A percentile compares a stretch with the other conserved stretches of the same genome.
These are phyloP conservation scores for Aspergillus sp. DNA, from an alignment of 2,329 filamentous ascomycete species.

Conservation along the genomic window DNA sequence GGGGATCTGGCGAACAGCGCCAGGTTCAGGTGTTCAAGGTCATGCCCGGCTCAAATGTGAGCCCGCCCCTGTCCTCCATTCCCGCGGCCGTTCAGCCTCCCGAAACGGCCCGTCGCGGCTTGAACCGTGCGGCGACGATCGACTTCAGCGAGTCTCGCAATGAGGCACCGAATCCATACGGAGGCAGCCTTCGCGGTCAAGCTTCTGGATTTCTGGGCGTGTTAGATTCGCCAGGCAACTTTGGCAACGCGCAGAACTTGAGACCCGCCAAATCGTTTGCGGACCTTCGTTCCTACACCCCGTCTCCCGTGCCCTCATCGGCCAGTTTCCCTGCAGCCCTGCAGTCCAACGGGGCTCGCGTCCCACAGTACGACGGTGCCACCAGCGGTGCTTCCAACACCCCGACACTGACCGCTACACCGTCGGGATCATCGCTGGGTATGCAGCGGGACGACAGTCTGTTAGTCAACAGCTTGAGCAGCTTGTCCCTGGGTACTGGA, in stretches of 20 bases:
- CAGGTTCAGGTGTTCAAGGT: constrained; percentile 78
- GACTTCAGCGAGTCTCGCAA: constrained; percentile 82
- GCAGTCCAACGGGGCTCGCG: constrained; percentile 53
- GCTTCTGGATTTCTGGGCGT: constrained; percentile 77
- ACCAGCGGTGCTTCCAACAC: constrained; percentile 55
- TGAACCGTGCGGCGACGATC: constrained; percentile 93
- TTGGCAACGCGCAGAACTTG: constrained; percentile 67
- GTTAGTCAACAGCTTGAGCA: constrained; percentile 56
- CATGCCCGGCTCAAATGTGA: constrained; percentile 46
- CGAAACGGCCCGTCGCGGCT: constrained; percentile 70
- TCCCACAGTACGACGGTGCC: constrained; percentile 49
- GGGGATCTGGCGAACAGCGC: constrained; percentile 76
- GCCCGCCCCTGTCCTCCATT: constrained; percentile 55
- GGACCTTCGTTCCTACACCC: constrained; percentile 88
- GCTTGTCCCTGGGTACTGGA: constrained; percentile 49
- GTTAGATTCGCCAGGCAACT: constrained; percentile 63
- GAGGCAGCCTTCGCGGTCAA: constrained; percentile 63
- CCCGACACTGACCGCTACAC: constrained; percentile 57
- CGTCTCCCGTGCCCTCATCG: constrained; percentile 82
- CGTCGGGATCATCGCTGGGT: constrained; percentile 40
- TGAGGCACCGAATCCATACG: constrained; percentile 63
- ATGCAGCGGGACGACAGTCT: constrained; percentile 49
- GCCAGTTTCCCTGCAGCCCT: constrained; percentile 73
- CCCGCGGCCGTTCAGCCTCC: constrained; percentile 57
- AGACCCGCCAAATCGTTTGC: constrained; percentile 94